Evolutionary conservation across 345 rosid genomes (phyloP).

Genomic region (Arabis alpina): DNA sequence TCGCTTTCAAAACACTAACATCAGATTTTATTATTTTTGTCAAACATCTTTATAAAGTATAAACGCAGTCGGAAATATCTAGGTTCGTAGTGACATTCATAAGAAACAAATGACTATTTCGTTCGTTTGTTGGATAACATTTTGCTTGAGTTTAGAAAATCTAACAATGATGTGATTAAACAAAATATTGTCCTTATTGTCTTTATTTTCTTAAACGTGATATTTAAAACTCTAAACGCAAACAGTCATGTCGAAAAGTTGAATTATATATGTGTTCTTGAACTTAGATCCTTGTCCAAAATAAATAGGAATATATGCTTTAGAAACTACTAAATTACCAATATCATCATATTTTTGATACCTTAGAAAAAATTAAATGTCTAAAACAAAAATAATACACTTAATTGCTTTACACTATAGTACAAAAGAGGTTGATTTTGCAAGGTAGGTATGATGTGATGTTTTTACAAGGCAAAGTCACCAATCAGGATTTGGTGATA

Average conservation of each 20-base stretch:
- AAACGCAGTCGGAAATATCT: too few species aligned
- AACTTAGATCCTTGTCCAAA: background rate
- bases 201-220: too few species aligned
- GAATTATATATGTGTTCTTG: slow-evolving; percentile 3
- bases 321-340: background rate
- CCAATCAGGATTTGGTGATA: slow-evolving; percentile 13
- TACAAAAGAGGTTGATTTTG: slow-evolving; percentile 27
- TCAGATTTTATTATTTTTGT: too few species aligned
- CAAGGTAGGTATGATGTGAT: slow-evolving; percentile 35
- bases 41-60: too few species aligned
- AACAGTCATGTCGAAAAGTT: slow-evolving; percentile 9
- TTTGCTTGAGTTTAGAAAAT: too few species aligned
- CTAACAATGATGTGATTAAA: too few species aligned
- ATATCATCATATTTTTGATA: background rate
- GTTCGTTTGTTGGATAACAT: too few species aligned
- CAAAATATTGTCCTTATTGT: too few species aligned
- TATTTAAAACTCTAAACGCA: too few species aligned
- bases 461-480: slow-evolving; percentile 20
- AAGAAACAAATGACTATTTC: too few species aligned
- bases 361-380: slow-evolving; percentile 3
- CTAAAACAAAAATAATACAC: slow-evolving; percentile 13
- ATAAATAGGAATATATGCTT: slow-evolving; percentile 6
- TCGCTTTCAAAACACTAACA: too few species aligned
- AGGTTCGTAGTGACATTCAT: too few species aligned
- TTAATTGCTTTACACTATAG: background rate